Evolutionary conservation across 805 yeast species (phyloP).

Genomic region (Hyphopichia homilentoma): DNA sequence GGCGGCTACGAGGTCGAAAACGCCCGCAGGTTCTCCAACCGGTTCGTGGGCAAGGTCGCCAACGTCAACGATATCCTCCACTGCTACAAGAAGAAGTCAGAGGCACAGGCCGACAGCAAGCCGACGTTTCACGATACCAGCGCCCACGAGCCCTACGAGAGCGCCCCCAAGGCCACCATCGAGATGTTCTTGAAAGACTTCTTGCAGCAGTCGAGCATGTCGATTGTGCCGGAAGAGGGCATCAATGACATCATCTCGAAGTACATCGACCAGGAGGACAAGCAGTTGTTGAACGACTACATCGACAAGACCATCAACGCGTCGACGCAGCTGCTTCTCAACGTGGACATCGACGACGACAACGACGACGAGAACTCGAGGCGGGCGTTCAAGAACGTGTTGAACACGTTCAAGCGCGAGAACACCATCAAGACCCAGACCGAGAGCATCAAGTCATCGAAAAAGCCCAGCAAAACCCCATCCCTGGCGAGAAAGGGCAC

Average conservation of each 20-base stretch:
- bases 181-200: constrained; percentile 36
- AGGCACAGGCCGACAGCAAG: constrained; percentile 10
- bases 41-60: constrained; percentile 88
- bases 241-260: constrained; percentile 67
- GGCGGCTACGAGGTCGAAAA: constrained; percentile 93
- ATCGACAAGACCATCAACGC: constrained; percentile 52
- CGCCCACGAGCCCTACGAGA: constrained; percentile 2
- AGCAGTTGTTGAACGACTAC: constrained; percentile 60
- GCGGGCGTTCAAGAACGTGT: constrained; percentile 40
- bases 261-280: constrained; percentile 82
- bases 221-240: constrained; percentile 71
- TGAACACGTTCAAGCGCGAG: constrained; percentile 34
- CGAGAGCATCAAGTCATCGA: neutral
- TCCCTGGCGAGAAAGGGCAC: neutral
- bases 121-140: constrained; percentile 4
- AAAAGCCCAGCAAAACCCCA: constrained; percentile 1
- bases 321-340: constrained; percentile 47
- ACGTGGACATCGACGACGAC: constrained; percentile 39
- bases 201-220: constrained; percentile 58
- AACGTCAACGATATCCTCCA: constrained; percentile 83
- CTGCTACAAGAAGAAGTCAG: constrained; percentile 47
- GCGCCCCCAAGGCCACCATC: constrained; percentile 19
- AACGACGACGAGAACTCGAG: constrained; percentile 23
- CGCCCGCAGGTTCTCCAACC: constrained; percentile 80
- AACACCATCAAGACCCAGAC: constrained; percentile 2